Base-by-base conservation (phyloP, 805 yeast species). In the Pichia paraexigua region DNA sequence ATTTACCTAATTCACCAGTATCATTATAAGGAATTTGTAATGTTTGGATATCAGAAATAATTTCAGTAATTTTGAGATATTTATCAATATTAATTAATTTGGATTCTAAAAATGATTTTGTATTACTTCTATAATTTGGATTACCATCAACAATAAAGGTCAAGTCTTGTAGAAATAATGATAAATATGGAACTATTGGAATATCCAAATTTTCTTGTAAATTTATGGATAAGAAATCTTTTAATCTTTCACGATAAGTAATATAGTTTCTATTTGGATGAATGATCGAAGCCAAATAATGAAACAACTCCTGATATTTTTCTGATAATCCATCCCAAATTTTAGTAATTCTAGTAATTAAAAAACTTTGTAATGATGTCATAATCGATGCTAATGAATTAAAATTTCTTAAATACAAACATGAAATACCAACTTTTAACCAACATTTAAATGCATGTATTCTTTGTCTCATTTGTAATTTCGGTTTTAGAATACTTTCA, bases 71-170 rank as follows among this genome's bases (percentile, higher is more conserved):
- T 62, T 81, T 83, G 65, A 76, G 73, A 61, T 83, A 83, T 63
- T 87, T 87, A 63, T 85, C 94, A 56, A 86, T 78, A 61, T 87
- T 85, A 60, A 87, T 79, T 56, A 84, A 70, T 58, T 78, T 78
- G 60, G 78, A 80, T 55, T 74, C 74, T 59, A 79, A 69, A 59
- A 79, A 78, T 7, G 70, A 64, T 49, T 71, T 71, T 24, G 76
- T 68, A 54, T 80, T 78, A 54, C 73, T 78, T 62, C 91, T 72
- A 63, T 71, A 82, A 58, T 80, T 83, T 41, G 85, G 76, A 62
- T 86, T 86, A n/a, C 94, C 92, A 58, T 87, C 95, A 48, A 82
- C 77, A n/a, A 85, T 80, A 68, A 86, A 85, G 0, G 91, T 85
- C 59, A 87, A 71, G 66, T 87, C 95, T 66, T 85, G 94, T 44